phyloP scores from a whole-genome alignment of 495 filamentous ascomycete genomes.

The Stereocaulon alpinum region DNA sequence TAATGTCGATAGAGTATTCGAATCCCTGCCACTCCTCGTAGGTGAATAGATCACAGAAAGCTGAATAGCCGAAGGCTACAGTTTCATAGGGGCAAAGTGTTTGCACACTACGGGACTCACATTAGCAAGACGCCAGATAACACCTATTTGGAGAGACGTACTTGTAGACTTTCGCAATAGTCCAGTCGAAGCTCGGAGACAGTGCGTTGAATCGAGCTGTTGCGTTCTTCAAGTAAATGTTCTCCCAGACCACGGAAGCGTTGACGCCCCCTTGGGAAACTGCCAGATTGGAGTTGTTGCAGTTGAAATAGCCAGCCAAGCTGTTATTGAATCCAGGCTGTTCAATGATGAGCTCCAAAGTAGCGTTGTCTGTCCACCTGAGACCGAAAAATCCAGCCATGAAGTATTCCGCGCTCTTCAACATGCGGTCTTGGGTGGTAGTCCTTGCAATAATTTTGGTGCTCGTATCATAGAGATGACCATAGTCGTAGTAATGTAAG shows the following conservation, averaged over 20 bases:
- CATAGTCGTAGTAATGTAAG: constrained; percentile 52
- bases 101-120: constrained; percentile 32
- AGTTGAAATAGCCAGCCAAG: constrained; percentile 30
- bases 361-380: constrained; percentile 44
- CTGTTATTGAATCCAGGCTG: constrained; percentile 32
- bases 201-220: constrained; percentile 37
- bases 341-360: constrained; percentile 42
- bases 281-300: constrained; percentile 24
- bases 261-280: constrained; percentile 23
- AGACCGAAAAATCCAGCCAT: constrained; percentile 49
- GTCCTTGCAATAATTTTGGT: constrained; percentile 53
- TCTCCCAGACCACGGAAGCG: constrained; percentile 30
- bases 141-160: not conserved
- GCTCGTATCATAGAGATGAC: constrained; percentile 47
- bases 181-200: constrained; percentile 42
- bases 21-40: constrained; percentile 46
- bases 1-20: constrained; percentile 47
- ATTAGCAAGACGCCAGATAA: not conserved
- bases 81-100: constrained; percentile 47
- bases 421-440: constrained; percentile 46
- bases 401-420: constrained; percentile 38
- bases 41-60: constrained; percentile 47
- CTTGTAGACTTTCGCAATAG: constrained; percentile 40
- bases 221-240: constrained; percentile 38
- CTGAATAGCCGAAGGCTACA: constrained; percentile 48